Conservation (phyloP, 257 asterid species). For the Linderniella brevidens region DNA sequence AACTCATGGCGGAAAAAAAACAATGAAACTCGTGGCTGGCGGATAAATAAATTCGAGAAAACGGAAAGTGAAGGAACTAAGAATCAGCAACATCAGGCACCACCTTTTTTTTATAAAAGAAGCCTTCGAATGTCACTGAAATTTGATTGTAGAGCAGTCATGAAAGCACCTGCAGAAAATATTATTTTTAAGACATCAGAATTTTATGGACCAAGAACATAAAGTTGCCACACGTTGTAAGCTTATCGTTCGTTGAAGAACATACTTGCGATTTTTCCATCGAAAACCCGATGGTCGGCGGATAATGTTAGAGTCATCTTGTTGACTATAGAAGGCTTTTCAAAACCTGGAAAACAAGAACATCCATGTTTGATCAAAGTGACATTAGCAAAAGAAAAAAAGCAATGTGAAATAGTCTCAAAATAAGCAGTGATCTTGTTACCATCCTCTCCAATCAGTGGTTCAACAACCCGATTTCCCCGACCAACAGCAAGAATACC, state of each 20-base stretch:
- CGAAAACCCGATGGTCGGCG: slow-evolving; percentile 92
- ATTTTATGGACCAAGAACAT: background rate
- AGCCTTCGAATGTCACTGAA: slow-evolving; percentile 70
- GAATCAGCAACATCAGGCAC: background rate
- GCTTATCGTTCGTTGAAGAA: background rate
- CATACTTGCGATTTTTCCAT: slow-evolving; percentile 90
- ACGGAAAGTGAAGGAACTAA: no score
- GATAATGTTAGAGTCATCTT: slow-evolving; percentile 80
- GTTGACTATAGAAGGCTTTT: slow-evolving; percentile 61
- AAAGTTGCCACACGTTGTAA: background rate
- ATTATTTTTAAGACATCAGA: background rate
- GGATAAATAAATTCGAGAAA: no score
- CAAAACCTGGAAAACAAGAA: slow-evolving; percentile 46
- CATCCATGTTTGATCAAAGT: slow-evolving; percentile 11
- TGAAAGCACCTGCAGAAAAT: slow-evolving; percentile 46
- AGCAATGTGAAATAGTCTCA: background rate
- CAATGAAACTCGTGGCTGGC: no score
- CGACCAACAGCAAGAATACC: slow-evolving; percentile 98
- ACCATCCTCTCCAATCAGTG: slow-evolving; percentile 73
- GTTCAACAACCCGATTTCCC: slow-evolving; percentile 87
- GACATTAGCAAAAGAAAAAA: background rate
- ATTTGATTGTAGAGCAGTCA: slow-evolving; percentile 48
- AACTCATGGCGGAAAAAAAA: no score
- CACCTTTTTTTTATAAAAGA: slow-evolving; percentile 33
- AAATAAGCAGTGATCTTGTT: slow-evolving; percentile 6